Evolutionary conservation across 1,139 yeast genomes (phyloP).

Genomic region (Kurtzmaniella natalensis): DNA sequence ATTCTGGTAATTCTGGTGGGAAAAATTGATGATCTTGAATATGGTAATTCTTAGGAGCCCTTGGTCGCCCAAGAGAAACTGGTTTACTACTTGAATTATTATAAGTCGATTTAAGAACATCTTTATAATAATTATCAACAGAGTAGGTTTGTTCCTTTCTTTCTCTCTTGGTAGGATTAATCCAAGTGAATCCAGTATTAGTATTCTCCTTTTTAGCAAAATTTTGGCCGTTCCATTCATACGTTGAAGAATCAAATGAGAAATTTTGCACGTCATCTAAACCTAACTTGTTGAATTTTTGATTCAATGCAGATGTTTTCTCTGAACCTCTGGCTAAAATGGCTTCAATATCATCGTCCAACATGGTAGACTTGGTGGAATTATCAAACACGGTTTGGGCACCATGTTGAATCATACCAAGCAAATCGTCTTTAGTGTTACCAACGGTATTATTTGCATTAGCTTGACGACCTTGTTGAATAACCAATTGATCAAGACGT

Average conservation of each 20-base stretch:
- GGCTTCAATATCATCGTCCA: slow-evolving; percentile 75
- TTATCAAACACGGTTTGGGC: slow-evolving; percentile 77
- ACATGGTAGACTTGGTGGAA: slow-evolving; percentile 29
- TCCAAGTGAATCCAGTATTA: slow-evolving; percentile 62
- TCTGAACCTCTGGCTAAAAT: slow-evolving; percentile 75
- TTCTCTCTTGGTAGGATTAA: slow-evolving; percentile 85
- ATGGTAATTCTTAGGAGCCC: slow-evolving; percentile 68
- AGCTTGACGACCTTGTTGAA: slow-evolving; percentile 65
- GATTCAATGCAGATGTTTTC: slow-evolving; percentile 72
- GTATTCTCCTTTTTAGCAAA: slow-evolving; percentile 60
- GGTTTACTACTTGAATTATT: slow-evolving; percentile 20
- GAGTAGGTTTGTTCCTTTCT: slow-evolving; percentile 86
- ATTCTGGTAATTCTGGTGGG: slow-evolving; percentile 56
- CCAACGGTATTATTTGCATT: slow-evolving; percentile 32
- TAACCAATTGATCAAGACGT: slow-evolving; percentile 74
- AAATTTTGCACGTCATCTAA: slow-evolving; percentile 90
- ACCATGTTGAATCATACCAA: slow-evolving; percentile 79
- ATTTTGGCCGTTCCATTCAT: slow-evolving; percentile 96
- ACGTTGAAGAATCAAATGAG: slow-evolving; percentile 81
- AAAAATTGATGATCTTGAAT: slow-evolving; percentile 89
- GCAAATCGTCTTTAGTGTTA: slow-evolving; percentile 59
- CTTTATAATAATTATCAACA: slow-evolving; percentile 84
- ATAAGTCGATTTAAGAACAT: slow-evolving; percentile 34
- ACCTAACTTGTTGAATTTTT: slow-evolving; percentile 79
- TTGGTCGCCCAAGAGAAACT: slow-evolving; percentile 29